Evolutionary conservation across 495 filamentous ascomycete species (phyloP).

Genomic region (Trypethelium eluteriae): DNA sequence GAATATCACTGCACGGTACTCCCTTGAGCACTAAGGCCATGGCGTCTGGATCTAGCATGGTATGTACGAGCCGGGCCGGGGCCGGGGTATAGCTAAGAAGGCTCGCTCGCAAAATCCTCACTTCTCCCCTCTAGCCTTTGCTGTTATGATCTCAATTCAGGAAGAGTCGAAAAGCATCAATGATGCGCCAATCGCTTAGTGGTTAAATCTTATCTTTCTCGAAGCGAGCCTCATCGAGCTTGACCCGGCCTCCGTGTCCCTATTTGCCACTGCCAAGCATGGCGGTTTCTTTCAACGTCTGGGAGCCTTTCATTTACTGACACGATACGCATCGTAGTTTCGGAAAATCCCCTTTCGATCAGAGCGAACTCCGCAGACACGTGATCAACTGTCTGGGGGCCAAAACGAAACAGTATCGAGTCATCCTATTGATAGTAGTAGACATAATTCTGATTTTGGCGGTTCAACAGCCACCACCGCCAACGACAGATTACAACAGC

Average conservation of each 20-base stretch:
- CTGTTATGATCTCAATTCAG: neutral
- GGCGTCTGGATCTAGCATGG: conserved; percentile 8
- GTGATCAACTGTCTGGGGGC: neutral
- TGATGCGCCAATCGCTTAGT: neutral
- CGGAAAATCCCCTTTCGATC: conserved; percentile 2
- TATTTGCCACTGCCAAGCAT: neutral
- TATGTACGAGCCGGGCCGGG: conserved; percentile 1
- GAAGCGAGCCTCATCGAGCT: conserved; percentile 1
- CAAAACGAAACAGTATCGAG: neutral
- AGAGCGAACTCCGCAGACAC: neutral
- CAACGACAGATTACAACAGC: neutral
- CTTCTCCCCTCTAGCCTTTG: neutral
- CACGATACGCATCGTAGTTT: neutral
- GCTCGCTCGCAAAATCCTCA: neutral
- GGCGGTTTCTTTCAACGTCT: neutral
- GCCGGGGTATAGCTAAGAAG: neutral
- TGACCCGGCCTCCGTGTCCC: neutral
- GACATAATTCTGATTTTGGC: conserved; percentile 7
- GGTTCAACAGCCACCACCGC: neutral
- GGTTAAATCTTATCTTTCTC: neutral
- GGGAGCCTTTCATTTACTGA: neutral
- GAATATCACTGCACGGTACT: neutral
- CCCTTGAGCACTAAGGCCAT: neutral
- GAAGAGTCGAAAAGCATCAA: neutral
- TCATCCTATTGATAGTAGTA: neutral